Evolutionary conservation across 192 early-diverging fungal species (phyloP).

Genomic region (Polychytrium aggregatum): DNA sequence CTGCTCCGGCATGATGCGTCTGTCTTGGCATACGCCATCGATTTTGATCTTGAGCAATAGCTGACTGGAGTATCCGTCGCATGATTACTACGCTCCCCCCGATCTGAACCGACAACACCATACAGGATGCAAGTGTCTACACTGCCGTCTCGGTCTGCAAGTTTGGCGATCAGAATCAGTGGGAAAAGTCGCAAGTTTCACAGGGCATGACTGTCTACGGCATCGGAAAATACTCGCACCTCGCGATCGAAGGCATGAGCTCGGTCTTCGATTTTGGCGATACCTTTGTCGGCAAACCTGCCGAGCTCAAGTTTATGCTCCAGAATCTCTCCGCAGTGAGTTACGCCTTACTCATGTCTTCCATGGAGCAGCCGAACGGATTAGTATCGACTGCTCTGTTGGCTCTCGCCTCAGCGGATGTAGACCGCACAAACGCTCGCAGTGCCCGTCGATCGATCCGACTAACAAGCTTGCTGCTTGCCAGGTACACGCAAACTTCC

Average conservation of each 20-base stretch:
- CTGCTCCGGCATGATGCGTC: too few relatives aligned
- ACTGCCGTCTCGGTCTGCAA: conserved; percentile 31
- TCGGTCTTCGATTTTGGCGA: conserved; percentile 39
- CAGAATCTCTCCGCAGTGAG: conserved; percentile 33
- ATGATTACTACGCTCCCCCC: too few relatives aligned
- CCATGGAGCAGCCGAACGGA: not conserved
- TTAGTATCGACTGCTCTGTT: not conserved
- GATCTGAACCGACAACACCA: too few relatives aligned
- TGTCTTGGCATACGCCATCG: too few relatives aligned
- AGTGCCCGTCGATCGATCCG: too few relatives aligned
- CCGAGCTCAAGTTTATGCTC: conserved; percentile 27
- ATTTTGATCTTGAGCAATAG: not conserved
- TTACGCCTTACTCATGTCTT: conserved; percentile 6
- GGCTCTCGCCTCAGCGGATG: not conserved
- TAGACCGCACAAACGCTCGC: too few relatives aligned
- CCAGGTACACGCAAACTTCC: conserved; percentile 42
- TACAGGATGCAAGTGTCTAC: conserved; percentile 34
- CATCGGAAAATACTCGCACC: conserved; percentile 44
- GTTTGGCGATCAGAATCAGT: conserved; percentile 32
- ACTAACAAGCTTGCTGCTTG: too few relatives aligned
- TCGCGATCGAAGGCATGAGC: conserved; percentile 20
- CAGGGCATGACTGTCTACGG: conserved; percentile 27
- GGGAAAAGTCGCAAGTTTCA: conserved; percentile 23
- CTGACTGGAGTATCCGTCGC: too few relatives aligned
- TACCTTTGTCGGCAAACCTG: conserved; percentile 33